Base-by-base conservation (phyloP, 148 eudicot species). In the Silene latifolia region DNA sequence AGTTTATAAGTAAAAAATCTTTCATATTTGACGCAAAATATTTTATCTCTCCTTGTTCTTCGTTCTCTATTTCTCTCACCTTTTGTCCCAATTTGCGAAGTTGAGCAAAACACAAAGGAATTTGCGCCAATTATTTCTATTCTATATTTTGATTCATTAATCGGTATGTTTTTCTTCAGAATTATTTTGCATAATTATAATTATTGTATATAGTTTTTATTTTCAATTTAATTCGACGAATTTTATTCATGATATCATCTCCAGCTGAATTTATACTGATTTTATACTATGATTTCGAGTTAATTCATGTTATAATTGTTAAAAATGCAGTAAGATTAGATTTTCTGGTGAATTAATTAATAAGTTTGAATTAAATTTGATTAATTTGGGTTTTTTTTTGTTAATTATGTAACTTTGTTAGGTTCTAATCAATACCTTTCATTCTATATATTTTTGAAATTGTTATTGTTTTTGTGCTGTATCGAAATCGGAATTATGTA, bases 191-290 rank as follows among this genome's bases (percentile, higher is more conserved):
- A 17, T 35, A 6, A 8, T 61, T 1, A 27, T 27, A 27, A 27
- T 27, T 1, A 9, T 10, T 21, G 17, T 9, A n/a, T 42, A 19
- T 67, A 23, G 8, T 42, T 8, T 42, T 9, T 29, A n/a, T 39
- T 42, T 48, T 24, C 8, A 13, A 63, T 63, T 63, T 27, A 63
- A 27, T 63, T 63, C 42, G 3, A 63, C n/a, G 21, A 27, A 27
- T 27, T 66, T 39, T 39, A 35, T 66, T 14, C 69, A 64, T 4
- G 20, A 27, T 32, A 4, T 64, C 68, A 39, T 29, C 71, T 73
- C 53, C 65, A 74, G 78, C 78, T 74, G 23, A 63, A 63, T 24
- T 74, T 74, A 35, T 39, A 62, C 51, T 69, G 19, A 32, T 68
- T 69, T 74, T 10, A 14, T 48, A 48, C 15, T 10, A 17, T 60